A percentile compares a stretch with the other conserved stretches of the same genome.
phyloP scores from a whole-genome alignment of 2,329 filamentous ascomycete species.

The Fragosphaeria purpurea region DNA sequence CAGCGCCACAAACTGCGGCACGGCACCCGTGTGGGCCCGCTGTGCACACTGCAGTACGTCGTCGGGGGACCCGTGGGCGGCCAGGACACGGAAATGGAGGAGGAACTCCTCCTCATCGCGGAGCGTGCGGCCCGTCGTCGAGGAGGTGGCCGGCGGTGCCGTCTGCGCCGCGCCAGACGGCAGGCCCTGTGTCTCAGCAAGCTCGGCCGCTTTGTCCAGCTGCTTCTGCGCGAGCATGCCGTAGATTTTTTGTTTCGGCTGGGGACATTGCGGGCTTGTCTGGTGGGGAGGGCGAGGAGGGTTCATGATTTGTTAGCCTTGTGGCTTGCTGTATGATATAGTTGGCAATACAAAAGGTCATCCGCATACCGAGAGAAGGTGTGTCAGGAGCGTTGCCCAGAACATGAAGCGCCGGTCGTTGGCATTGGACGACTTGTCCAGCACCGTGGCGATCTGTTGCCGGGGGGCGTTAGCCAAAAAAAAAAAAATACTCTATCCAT shows the following conservation, averaged over 20 bases:
- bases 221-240: constrained; percentile 40
- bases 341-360: no score
- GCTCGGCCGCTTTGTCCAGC: constrained; percentile 38
- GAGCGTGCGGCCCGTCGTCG: constrained; percentile 22
- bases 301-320: no score
- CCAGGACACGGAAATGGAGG: constrained; percentile 37
- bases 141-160: neutral
- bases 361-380: constrained; percentile 39
- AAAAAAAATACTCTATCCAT: no score
- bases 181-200: constrained; percentile 23
- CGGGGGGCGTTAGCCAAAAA: neutral
- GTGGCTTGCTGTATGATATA: no score
- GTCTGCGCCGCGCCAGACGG: neutral
- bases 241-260: constrained; percentile 42
- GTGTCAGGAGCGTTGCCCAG: constrained; percentile 44
- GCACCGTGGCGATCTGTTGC: constrained; percentile 40
- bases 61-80: constrained; percentile 30
- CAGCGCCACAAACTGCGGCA: constrained; percentile 33
- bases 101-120: constrained; percentile 40
- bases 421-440: constrained; percentile 39
- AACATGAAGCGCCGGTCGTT: constrained; percentile 40
- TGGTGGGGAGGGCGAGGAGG: constrained; percentile 14
- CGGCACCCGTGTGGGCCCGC: constrained; percentile 30
- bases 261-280: constrained; percentile 36
- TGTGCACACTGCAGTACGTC: constrained; percentile 30